Base-by-base conservation (phyloP, 78 protist species). In the Mastigamoeba balamuthi region DNA sequence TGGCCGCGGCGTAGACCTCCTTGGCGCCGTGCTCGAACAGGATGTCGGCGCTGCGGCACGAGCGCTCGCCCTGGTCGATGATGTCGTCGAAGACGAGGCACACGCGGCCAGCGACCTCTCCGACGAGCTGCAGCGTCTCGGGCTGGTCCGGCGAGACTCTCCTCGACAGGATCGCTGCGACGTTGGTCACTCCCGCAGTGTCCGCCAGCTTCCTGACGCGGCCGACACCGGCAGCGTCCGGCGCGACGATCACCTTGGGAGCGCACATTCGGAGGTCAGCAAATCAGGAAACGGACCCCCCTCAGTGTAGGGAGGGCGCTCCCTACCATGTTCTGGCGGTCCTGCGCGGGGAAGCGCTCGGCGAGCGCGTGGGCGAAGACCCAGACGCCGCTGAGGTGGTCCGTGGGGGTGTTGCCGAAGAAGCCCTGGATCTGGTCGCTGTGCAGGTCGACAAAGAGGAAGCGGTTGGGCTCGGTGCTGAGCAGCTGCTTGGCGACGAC, bases 361-460 rank as follows among this genome's bases (percentile, higher is more conserved):
- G 58, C 17, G 17, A 48, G 17, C 17, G 17, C 17, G 17, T 48
- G 71, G 8, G 68, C 42, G 33, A 72, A 64, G 33, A 53, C 88
- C 25, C 63, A 48, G 42, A 69, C 9, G 3, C 52, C 74, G 27
- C 41, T 25, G 30, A 84, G 67, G 68, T 84, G 70, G 43, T 68
- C 81, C 25, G 66, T 70, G 7, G 86, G 86, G 30, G n/a, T 69
- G 76, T 44, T 76, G 33, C 58, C 58, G 41, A 81, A 81, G 74
- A 81, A 81, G 4, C 86, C 91, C 66, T 86, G 92, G 53, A 89
- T 86, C 75, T 86, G 91, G 17, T 85, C 90, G 68, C 83, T 77
- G 82, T 89, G 93, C 43, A 89, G 41, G 38, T 89, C 93, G 69
- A 82, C 72, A 27, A 88, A 5, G 28, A 87, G 37, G 30, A 89